phyloP scores from a whole-genome alignment of 306 rosid species.

The Corylus heterophylla region DNA sequence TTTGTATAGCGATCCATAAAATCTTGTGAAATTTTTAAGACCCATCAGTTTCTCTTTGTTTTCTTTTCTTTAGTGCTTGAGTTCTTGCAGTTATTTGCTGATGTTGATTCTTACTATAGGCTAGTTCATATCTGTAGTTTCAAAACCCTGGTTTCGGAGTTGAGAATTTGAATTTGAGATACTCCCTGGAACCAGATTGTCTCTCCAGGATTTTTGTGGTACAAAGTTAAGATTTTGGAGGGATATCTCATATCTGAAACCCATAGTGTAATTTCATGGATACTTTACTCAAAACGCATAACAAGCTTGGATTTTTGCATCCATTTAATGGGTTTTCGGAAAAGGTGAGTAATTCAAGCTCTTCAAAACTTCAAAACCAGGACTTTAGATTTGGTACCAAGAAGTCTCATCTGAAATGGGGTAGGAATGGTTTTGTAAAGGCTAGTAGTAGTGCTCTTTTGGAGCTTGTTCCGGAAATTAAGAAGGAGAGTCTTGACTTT shows the following conservation, averaged over 20 bases:
- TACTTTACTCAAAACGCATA: slow-evolving; percentile 87
- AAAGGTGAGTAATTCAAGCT: slow-evolving; percentile 45
- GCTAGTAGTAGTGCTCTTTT: slow-evolving; percentile 66
- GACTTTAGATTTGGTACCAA: slow-evolving; percentile 63
- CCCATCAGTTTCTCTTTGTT: neutral
- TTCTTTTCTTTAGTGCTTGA: slow-evolving; percentile 3
- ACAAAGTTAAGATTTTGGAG: slow-evolving; percentile 26
- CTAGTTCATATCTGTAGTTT: slow-evolving; percentile 7
- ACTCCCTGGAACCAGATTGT: slow-evolving; percentile 20
- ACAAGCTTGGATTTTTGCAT: slow-evolving; percentile 73
- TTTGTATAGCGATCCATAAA: neutral
- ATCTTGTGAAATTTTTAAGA: neutral
- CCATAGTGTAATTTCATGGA: slow-evolving; percentile 50
- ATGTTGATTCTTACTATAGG: slow-evolving; percentile 1
- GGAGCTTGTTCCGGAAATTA: slow-evolving; percentile 93
- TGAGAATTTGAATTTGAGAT: neutral
- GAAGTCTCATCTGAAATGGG: slow-evolving; percentile 47
- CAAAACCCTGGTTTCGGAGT: slow-evolving; percentile 18
- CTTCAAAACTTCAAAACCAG: slow-evolving; percentile 52
- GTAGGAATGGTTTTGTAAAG: slow-evolving; percentile 45
- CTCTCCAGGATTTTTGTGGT: slow-evolving; percentile 24
- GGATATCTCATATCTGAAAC: slow-evolving; percentile 23
- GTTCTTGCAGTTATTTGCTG: slow-evolving; percentile 17
- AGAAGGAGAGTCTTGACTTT: slow-evolving; percentile 83
- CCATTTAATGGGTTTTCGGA: slow-evolving; percentile 81